phyloP scores from a whole-genome alignment of 345 rosid genomes.

The Streptanthus diversifolius region DNA sequence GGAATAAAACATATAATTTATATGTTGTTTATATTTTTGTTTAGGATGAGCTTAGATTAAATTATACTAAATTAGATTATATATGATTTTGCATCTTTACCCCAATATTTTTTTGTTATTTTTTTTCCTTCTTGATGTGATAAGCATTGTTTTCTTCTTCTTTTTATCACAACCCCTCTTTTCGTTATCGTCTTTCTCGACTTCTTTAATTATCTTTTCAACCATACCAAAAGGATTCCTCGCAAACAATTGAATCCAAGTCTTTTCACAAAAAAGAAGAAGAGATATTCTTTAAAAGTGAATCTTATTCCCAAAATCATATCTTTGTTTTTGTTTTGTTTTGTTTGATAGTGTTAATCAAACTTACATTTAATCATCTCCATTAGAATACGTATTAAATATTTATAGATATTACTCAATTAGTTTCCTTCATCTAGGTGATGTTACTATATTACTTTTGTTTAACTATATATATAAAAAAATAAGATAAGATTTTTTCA shows the following conservation, averaged over 20 bases:
- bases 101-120: not conserved
- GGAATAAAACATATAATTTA: constrained; percentile 1
- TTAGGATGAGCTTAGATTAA: constrained; percentile 17
- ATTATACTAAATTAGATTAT: not conserved
- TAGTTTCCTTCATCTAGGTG: not conserved
- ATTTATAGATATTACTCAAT: not conserved
- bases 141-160: constrained; percentile 29
- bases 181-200: constrained; percentile 24
- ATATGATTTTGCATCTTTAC: constrained; percentile 17
- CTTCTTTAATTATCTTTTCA: constrained; percentile 26
- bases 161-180: constrained; percentile 32
- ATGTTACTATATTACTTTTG: not conserved
- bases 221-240: constrained; percentile 28
- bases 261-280: constrained; percentile 24
- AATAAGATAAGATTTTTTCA: not conserved
- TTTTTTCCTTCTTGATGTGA: constrained; percentile 22
- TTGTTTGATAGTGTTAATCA: constrained; percentile 11
- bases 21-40: not conserved
- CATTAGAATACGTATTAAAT: not conserved
- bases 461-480: not conserved
- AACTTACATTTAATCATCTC: not conserved
- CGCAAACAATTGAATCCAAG: constrained; percentile 31
- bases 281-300: constrained; percentile 30
- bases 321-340: constrained; percentile 6
- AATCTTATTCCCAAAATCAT: constrained; percentile 31